Evolutionary conservation across 2,329 filamentous ascomycete genomes (phyloP).

Genomic region (Ophiobolus disseminans): DNA sequence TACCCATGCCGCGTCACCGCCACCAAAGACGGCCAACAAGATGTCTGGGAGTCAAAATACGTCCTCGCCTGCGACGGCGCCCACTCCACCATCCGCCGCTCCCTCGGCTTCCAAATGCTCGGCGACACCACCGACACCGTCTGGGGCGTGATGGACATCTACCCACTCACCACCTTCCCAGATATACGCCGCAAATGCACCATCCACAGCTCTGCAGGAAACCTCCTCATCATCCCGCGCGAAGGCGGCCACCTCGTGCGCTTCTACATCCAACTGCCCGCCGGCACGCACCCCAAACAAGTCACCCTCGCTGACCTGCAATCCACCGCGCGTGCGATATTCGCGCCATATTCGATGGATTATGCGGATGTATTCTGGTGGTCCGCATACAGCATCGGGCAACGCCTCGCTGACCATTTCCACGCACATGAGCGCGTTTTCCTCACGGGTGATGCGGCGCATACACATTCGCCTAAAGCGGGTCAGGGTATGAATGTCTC

Average conservation of each 20-base stretch:
- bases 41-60: constrained; percentile 48
- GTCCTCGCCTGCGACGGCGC: constrained; percentile 59
- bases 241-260: constrained; percentile 64
- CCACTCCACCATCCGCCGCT: constrained; percentile 60
- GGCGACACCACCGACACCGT: constrained; percentile 65
- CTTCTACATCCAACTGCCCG: constrained; percentile 68
- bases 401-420: constrained; percentile 74
- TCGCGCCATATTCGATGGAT: constrained; percentile 62
- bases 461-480: constrained; percentile 74
- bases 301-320: constrained; percentile 64
- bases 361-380: constrained; percentile 71
- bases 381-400: constrained; percentile 73
- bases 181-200: constrained; percentile 60
- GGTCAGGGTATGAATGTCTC: constrained; percentile 71
- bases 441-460: constrained; percentile 71
- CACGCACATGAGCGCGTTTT: constrained; percentile 71
- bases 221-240: constrained; percentile 60
- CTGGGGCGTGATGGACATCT: constrained; percentile 65
- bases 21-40: constrained; percentile 37
- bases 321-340: constrained; percentile 59
- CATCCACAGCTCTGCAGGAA: constrained; percentile 56
- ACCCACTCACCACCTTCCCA: constrained; percentile 58
- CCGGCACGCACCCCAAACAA: constrained; percentile 57
- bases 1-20: constrained; percentile 44
- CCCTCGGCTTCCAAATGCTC: constrained; percentile 63